Evolutionary conservation across 495 filamentous ascomycete species (phyloP).

Genomic region (Talaromyces stipitatus): DNA sequence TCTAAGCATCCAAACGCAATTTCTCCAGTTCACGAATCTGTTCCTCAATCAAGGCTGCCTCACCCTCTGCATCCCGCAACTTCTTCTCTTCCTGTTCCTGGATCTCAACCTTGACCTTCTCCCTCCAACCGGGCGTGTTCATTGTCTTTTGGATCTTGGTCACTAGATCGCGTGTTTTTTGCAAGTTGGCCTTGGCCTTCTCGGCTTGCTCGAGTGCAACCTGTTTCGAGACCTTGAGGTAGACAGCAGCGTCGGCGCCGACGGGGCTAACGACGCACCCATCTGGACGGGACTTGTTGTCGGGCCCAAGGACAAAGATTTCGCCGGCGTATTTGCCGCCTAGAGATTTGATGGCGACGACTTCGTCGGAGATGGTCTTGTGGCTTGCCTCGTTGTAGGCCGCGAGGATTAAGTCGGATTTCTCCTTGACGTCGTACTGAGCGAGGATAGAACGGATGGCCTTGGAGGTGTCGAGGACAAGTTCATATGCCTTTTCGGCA

Average conservation of each 20-base stretch:
- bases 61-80: constrained; percentile 49
- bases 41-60: constrained; percentile 46
- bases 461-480: constrained; percentile 52
- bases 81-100: constrained; percentile 53
- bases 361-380: constrained; percentile 49
- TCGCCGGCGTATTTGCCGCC: constrained; percentile 53
- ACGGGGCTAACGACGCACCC: constrained; percentile 68
- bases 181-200: constrained; percentile 52
- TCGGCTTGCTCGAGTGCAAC: constrained; percentile 58
- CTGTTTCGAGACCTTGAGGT: constrained; percentile 60
- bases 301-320: constrained; percentile 38
- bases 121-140: constrained; percentile 28
- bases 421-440: constrained; percentile 54
- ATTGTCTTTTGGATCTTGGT: constrained; percentile 28
- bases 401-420: constrained; percentile 50
- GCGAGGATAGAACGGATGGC: constrained; percentile 49
- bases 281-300: constrained; percentile 46
- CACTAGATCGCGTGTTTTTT: constrained; percentile 26
- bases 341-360: constrained; percentile 55
- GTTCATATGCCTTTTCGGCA: constrained; percentile 57
- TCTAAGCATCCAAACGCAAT: constrained; percentile 28
- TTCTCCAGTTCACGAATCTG: constrained; percentile 44
- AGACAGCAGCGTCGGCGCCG: constrained; percentile 57
- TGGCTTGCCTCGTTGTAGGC: constrained; percentile 47
- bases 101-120: constrained; percentile 45